Base-by-base conservation (phyloP, 208 protist species). In the Trypanosoma grayi region DNA sequence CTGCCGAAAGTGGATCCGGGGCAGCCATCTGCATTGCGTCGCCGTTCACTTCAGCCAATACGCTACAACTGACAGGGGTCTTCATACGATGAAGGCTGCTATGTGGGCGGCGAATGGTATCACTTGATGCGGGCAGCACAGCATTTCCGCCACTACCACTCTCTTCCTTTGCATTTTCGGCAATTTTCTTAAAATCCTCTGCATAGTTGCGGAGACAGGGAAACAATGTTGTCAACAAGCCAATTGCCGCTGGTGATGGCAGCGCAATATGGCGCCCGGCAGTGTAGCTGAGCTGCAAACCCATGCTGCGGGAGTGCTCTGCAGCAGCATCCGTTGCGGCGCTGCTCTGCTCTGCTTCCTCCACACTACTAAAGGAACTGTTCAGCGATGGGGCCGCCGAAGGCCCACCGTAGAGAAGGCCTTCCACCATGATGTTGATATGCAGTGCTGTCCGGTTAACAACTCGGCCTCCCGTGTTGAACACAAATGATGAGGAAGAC, bases 191-290 rank as follows among this genome's bases (percentile, higher is more conserved):
- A 44, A 71, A 59, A 24, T 64, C 46, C 16, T 54, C 36, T 6
- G 48, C 28, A 28, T 54, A 72, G 31, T 50, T 59, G 7, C 51
- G 58, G 16, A 72, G 50, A 8, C 41, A 64, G 22, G 66, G 66
- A 53, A 72, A 66, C 27, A 72, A 24, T 22, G 22, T 60, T 22
- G 9, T 24, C 2, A 72, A n/a, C 13, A 65, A 54, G 51, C 28
- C 50, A 2, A 72, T 22, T 30, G 66, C 66, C n/a, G 30, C 9
- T 8, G 41, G 36, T 18, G 66, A 65, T 45, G 66, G 57, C 20
- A 65, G 18, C 5, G 24, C 33, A 40, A 44, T 50, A 40, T 34
- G 14, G 2, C 44, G 56, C 14, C 51, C 48, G 28, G 33, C 4
- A 4, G 41, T 25, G 14, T 72, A 48, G 0, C 33, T 24, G 14